phyloP scores from a whole-genome alignment of 2,329 filamentous ascomycete species.

The Fusarium mundagurra region DNA sequence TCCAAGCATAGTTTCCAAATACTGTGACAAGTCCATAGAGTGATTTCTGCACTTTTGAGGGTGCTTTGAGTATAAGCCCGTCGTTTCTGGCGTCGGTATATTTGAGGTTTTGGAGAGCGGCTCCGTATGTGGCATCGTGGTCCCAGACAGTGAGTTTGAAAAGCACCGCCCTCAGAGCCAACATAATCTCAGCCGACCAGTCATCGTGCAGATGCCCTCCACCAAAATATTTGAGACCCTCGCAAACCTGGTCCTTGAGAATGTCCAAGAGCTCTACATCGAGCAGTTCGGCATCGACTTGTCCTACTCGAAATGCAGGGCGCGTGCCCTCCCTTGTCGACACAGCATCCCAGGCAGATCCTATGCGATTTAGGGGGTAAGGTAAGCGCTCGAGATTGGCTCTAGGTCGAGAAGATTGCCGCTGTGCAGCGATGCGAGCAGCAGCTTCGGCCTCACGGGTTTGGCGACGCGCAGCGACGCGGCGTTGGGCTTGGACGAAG shows the following conservation, averaged over 20 bases:
- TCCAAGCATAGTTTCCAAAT: slow-evolving; percentile 89
- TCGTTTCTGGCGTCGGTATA: slow-evolving; percentile 83
- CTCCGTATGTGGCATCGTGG: slow-evolving; percentile 93
- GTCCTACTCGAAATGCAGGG: slow-evolving; percentile 91
- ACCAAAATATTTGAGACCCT: slow-evolving; percentile 87
- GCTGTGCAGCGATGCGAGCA: slow-evolving; percentile 60
- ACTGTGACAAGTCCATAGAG: slow-evolving; percentile 88
- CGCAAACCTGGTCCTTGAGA: slow-evolving; percentile 84
- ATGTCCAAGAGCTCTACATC: slow-evolving; percentile 93
- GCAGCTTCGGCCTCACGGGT: slow-evolving; percentile 75
- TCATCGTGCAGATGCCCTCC: slow-evolving; percentile 81
- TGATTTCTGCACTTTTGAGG: slow-evolving; percentile 84
- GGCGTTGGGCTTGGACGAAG: slow-evolving; percentile 90
- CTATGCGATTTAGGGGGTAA: slow-evolving; percentile 69
- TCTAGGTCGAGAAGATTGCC: slow-evolving; percentile 63
- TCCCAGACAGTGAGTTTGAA: slow-evolving; percentile 99
- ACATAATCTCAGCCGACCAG: slow-evolving; percentile 85
- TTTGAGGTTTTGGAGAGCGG: slow-evolving; percentile 87
- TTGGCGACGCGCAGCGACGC: slow-evolving; percentile 82
- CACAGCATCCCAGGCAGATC: slow-evolving; percentile 74
- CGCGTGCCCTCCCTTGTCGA: slow-evolving; percentile 80
- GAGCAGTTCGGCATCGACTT: slow-evolving; percentile 93
- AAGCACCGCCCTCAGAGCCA: slow-evolving; percentile 78
- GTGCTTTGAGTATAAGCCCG: slow-evolving; percentile 71
- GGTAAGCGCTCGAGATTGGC: slow-evolving; percentile 67